Percentiles rank a stretch among this genome's conserved stretches.
phyloP scores from a whole-genome alignment of 768 basidiomycete species.

The Mrakia gelida region DNA sequence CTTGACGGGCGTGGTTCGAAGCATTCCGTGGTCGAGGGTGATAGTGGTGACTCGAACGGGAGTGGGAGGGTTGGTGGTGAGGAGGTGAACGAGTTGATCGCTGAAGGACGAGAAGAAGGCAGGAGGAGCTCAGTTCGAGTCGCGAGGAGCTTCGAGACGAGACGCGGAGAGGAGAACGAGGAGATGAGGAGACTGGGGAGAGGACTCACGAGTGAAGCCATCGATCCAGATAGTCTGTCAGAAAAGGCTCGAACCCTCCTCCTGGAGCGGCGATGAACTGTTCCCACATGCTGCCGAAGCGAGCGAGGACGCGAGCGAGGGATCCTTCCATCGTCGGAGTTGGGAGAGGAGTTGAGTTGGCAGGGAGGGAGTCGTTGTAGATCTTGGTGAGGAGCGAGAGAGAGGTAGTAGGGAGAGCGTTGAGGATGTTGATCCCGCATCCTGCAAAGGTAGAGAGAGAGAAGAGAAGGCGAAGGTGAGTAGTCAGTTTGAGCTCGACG shows the following conservation, averaged over 20 bases:
- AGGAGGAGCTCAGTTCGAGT: constrained; percentile 18
- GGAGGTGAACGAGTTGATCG: constrained; percentile 75
- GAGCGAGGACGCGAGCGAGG: constrained; percentile 66
- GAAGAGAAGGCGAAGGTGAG: neutral
- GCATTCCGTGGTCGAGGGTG: constrained; percentile 77
- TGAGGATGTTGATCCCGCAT: constrained; percentile 82
- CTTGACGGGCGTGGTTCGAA: constrained; percentile 68
- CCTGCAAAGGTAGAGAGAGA: constrained; percentile 50
- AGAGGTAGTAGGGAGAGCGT: constrained; percentile 74
- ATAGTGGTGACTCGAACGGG: constrained; percentile 76
- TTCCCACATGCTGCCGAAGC: constrained; percentile 75
- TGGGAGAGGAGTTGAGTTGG: constrained; percentile 33
- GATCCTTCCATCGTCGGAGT: constrained; percentile 67
- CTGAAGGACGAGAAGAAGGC: constrained; percentile 46
- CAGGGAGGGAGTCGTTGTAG: constrained; percentile 35
- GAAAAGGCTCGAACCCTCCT: constrained; percentile 75
- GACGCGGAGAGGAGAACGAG: neutral
- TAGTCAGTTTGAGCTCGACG: constrained; percentile 5
- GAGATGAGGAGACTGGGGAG: neutral
- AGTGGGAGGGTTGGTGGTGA: constrained; percentile 65
- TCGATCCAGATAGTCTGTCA: constrained; percentile 66
- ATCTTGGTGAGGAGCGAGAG: constrained; percentile 61
- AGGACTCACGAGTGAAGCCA: constrained; percentile 88
- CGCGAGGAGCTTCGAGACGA: constrained; percentile 1
- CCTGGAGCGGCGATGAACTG: constrained; percentile 56